Evolutionary conservation across 2,329 filamentous ascomycete species (phyloP).

Genomic region (Akanthomyces muscarius): DNA sequence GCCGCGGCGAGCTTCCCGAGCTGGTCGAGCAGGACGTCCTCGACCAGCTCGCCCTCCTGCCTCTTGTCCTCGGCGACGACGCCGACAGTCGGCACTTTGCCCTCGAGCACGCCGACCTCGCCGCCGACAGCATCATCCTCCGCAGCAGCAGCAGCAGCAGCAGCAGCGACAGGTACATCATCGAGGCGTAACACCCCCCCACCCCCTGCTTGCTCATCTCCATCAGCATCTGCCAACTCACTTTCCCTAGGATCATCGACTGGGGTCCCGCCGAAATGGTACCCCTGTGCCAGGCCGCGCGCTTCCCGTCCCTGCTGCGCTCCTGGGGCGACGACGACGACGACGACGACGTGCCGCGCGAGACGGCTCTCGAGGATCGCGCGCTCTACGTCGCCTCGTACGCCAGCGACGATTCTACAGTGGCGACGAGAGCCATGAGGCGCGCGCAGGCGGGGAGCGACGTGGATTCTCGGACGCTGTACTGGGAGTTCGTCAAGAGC

Average conservation of each 20-base stretch:
- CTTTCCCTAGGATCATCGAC: not conserved
- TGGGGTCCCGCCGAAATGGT: slow-evolving; percentile 8
- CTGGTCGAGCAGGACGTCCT: not conserved
- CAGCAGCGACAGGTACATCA: not conserved
- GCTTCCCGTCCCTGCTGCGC: not conserved
- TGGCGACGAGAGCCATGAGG: not conserved
- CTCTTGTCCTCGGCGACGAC: not conserved
- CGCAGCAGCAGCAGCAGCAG: not conserved
- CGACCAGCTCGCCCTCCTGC: not conserved
- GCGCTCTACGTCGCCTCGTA: not conserved
- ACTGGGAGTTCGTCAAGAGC: not conserved
- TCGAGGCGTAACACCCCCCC: not conserved
- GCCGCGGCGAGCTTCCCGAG: not conserved
- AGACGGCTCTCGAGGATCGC: not conserved
- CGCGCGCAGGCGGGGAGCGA: not conserved
- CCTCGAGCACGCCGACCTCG: not conserved
- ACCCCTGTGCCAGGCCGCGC: not conserved
- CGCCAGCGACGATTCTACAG: not conserved
- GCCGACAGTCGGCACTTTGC: not conserved
- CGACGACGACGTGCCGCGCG: not conserved
- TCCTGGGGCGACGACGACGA: not conserved
- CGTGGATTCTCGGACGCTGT: not conserved
- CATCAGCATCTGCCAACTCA: not conserved
- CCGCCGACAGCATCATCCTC: not conserved
- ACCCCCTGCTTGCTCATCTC: too few relatives aligned